Conservation (phyloP, 2,329 filamentous ascomycete species). For the Xylaria sp. region DNA sequence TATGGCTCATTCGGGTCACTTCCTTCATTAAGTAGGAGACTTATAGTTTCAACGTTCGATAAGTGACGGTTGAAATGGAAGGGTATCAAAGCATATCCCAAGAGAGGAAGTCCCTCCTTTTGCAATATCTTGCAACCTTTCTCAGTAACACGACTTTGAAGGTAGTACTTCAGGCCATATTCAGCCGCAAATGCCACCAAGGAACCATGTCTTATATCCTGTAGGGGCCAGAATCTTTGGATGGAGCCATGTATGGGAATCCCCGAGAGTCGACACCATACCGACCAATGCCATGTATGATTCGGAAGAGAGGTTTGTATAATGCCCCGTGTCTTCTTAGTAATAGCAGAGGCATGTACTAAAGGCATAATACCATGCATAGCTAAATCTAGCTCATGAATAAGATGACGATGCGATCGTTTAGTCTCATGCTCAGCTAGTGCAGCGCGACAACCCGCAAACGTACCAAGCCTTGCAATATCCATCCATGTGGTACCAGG, state of each 20-base stretch:
- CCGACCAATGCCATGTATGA: slow-evolving; percentile 13
- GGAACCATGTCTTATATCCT: slow-evolving; percentile 12
- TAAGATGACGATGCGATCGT: not conserved
- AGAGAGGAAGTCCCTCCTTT: slow-evolving; percentile 34
- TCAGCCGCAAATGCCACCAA: slow-evolving; percentile 33
- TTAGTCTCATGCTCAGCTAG: not conserved
- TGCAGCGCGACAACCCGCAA: not conserved
- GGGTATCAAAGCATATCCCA: slow-evolving; percentile 31
- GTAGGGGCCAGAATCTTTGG: not conserved
- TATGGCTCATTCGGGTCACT: slow-evolving; percentile 20
- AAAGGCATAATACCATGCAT: slow-evolving; percentile 19
- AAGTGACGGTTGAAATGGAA: too few relatives aligned
- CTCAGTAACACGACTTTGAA: slow-evolving; percentile 16
- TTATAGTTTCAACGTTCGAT: not conserved
- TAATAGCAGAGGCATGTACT: not conserved
- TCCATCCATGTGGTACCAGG: not conserved
- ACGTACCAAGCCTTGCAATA: not conserved
- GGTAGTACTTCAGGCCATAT: slow-evolving; percentile 19
- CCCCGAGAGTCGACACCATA: not conserved
- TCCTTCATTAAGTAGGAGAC: slow-evolving; percentile 23
- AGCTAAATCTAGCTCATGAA: slow-evolving; percentile 30
- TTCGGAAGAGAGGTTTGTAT: not conserved
- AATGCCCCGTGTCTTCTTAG: not conserved
- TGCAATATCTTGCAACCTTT: slow-evolving; percentile 17
- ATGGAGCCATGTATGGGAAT: not conserved